Evolutionary conservation across 176 grass and related monocot genomes (phyloP).

Genomic region (Phyllostachys edulis): DNA sequence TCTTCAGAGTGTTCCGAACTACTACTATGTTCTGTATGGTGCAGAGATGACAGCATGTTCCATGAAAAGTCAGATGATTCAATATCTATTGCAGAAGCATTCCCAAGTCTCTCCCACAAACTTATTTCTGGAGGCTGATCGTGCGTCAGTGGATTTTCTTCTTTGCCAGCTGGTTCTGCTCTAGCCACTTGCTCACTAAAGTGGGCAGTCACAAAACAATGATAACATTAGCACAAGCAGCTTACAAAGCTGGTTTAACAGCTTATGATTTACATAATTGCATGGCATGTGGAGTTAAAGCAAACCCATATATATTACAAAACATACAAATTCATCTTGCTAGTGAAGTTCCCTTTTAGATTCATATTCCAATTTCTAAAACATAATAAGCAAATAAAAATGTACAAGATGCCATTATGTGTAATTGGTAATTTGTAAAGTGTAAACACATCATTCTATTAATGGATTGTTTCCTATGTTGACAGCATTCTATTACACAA

Average conservation of each 20-base stretch:
- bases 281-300: conserved; percentile 9
- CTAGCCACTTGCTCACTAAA: conserved; percentile 38
- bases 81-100: conserved; percentile 60
- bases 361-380: background rate
- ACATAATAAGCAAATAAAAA: background rate
- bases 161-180: conserved; percentile 31
- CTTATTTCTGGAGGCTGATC: conserved; percentile 65
- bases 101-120: conserved; percentile 90
- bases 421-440: background rate
- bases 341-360: background rate
- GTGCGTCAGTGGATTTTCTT: conserved; percentile 25
- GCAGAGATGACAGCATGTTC: conserved; percentile 73
- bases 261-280: background rate
- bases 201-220: conserved; percentile 28
- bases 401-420: background rate
- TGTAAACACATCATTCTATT: background rate
- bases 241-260: background rate
- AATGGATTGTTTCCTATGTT: background rate
- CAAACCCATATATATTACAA: background rate
- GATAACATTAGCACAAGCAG: conserved; percentile 26
- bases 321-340: background rate
- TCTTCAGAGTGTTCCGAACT: conserved; percentile 81
- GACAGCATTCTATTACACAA: background rate
- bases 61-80: conserved; percentile 79
- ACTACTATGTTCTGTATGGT: conserved; percentile 87